Percentiles rank a stretch among this genome's conserved stretches.
These are phyloP conservation scores for Candida manassasensis DNA, from an alignment of 805 yeast species.

Conservation along the genomic window DNA sequence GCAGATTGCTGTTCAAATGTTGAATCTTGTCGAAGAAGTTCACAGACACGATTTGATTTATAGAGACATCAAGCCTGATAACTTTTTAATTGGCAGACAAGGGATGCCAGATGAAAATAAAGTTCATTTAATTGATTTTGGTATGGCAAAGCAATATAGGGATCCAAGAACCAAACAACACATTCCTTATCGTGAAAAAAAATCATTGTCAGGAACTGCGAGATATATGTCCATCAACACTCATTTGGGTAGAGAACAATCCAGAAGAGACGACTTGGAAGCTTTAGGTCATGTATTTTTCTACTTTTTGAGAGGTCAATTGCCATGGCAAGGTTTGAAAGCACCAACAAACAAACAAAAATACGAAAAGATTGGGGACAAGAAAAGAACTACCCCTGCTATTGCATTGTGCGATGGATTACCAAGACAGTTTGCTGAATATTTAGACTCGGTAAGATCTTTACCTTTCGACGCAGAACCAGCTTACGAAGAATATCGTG, in stretches of 20 bases:
- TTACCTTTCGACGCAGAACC: slow-evolving; percentile 78
- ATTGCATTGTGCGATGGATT: slow-evolving; percentile 57
- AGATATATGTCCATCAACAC: slow-evolving; percentile 86
- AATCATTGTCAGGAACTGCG: slow-evolving; percentile 79
- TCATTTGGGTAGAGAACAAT: slow-evolving; percentile 81
- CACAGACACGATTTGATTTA: slow-evolving; percentile 75
- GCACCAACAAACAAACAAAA: slow-evolving; percentile 82
- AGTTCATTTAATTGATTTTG: slow-evolving; percentile 75
- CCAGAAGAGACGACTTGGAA: slow-evolving; percentile 79
- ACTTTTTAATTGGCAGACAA: slow-evolving; percentile 66
- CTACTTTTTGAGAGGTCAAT: slow-evolving; percentile 70
- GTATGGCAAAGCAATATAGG: slow-evolving; percentile 83
- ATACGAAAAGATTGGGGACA: slow-evolving; percentile 80
- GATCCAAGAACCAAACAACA: slow-evolving; percentile 78
- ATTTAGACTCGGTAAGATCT: slow-evolving; percentile 61
- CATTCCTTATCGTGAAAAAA: slow-evolving; percentile 77
- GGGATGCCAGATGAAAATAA: slow-evolving; percentile 57
- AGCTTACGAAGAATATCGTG: slow-evolving; percentile 62
- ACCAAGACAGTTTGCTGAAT: slow-evolving; percentile 72
- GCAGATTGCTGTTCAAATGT: slow-evolving; percentile 75
- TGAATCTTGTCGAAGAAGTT: slow-evolving; percentile 62
- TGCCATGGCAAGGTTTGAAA: slow-evolving; percentile 89
- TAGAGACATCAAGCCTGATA: slow-evolving; percentile 82
- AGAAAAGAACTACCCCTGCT: slow-evolving; percentile 66
- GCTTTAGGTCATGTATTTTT: slow-evolving; percentile 78